Base-by-base conservation (phyloP, 169 alveolate genomes). In the Plasmodium adleri region DNA sequence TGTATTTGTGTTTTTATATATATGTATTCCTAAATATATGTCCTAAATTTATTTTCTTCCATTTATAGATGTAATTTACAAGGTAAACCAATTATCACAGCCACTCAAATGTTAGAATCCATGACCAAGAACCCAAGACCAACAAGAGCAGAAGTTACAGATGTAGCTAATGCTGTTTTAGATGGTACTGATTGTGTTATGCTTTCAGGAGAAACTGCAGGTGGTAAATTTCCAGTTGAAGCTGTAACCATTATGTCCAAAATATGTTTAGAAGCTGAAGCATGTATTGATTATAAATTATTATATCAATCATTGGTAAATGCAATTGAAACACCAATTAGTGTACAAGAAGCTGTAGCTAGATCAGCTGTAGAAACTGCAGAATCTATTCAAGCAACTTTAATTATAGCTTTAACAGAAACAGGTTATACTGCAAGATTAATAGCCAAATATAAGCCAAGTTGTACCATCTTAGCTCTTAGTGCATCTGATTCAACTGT, bases 71-170 rank as follows among this genome's bases (percentile, higher is more conserved):
- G 98, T 92, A 97, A 97, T 87, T 95, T 96, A 28, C 97, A 95
- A 15, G 99, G 99, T 7, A 98, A 98, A 89, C 99, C 99, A 52
- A 99, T 98, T 15, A 96, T 99, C 43, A 97, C 99, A 28, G 99
- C 99, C 26, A 99, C 99, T 1, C 99, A 99, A 95, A 98, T 99
- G 99, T 93, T 98, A 72, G 99, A 98, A 93, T 97, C 99, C 63
- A 98, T 98, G 99, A 96, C 97, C 26, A 96, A 95, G 22, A 98
- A 98, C 74, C 99, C 99, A 13, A 94, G 99, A 87, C 99, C 99
- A 12, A 98, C 99, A 9, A 96, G 99, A 68, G 99, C 99, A 8
- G 99, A 99, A 92, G 99, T 98, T 39, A 95, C 99, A 3, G 99
- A 99, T 96, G 99, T 98, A 68, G 99, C 99, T 73, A 99, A 98